Evolutionary conservation across 2,329 filamentous ascomycete species (phyloP).

Genomic region (Fusarium hostae): DNA sequence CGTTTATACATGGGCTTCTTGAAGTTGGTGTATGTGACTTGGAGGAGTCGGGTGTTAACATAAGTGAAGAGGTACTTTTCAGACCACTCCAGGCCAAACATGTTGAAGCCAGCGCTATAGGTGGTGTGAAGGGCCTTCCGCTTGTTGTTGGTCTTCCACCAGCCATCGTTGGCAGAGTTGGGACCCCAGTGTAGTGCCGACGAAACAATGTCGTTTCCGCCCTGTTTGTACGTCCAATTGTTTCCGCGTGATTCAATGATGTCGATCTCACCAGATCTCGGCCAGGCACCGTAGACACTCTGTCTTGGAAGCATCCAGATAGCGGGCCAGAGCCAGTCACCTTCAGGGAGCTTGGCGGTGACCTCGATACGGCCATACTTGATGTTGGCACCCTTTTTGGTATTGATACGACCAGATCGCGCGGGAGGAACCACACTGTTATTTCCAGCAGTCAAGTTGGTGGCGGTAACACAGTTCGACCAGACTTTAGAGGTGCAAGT

Average conservation of each 20-base stretch:
- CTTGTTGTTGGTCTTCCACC: slow-evolving; percentile 87
- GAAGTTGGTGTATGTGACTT: slow-evolving; percentile 84
- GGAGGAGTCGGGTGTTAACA: slow-evolving; percentile 80
- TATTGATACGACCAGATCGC: slow-evolving; percentile 82
- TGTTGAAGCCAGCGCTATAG: slow-evolving; percentile 76
- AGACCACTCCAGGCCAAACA: slow-evolving; percentile 85
- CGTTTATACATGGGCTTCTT: slow-evolving; percentile 74
- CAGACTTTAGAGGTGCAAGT: slow-evolving; percentile 71
- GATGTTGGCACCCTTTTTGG: slow-evolving; percentile 75
- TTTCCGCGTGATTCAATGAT: slow-evolving; percentile 85
- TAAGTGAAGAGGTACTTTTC: slow-evolving; percentile 91
- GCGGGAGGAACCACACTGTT: slow-evolving; percentile 81
- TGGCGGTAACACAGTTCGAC: slow-evolving; percentile 72
- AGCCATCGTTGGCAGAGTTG: slow-evolving; percentile 75
- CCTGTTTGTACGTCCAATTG: slow-evolving; percentile 79
- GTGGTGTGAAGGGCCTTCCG: slow-evolving; percentile 78
- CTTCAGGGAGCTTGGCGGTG: slow-evolving; percentile 76
- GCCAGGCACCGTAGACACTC: slow-evolving; percentile 80
- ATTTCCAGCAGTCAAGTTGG: slow-evolving; percentile 77
- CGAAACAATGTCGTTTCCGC: slow-evolving; percentile 83
- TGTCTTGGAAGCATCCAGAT: slow-evolving; percentile 88
- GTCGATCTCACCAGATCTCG: slow-evolving; percentile 84
- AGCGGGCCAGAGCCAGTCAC: slow-evolving; percentile 92
- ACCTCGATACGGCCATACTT: slow-evolving; percentile 87
- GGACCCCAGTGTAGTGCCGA: slow-evolving; percentile 88